phyloP scores from a whole-genome alignment of 345 rosid genomes.

The Melaleuca quinquenervia region DNA sequence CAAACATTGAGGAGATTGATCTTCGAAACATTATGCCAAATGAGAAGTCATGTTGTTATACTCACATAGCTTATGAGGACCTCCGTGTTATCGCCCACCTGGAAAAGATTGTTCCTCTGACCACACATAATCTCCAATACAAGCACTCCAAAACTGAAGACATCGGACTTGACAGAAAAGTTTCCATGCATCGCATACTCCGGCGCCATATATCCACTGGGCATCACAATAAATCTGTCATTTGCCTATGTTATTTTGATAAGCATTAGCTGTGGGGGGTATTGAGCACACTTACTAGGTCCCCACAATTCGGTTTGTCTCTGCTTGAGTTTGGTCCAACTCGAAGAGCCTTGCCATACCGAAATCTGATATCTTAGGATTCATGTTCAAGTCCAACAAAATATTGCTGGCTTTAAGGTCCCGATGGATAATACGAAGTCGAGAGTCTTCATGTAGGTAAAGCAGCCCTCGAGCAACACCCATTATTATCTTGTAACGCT shows the following conservation, averaged over 20 bases:
- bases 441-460: slow-evolving; percentile 45
- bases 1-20: not conserved
- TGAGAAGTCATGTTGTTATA: not conserved
- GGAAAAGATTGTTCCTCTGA: slow-evolving; percentile 10
- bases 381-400: slow-evolving; percentile 35
- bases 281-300: slow-evolving; percentile 15
- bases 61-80: slow-evolving; percentile 22
- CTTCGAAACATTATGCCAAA: not conserved
- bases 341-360: slow-evolving; percentile 54
- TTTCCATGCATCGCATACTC: slow-evolving; percentile 41
- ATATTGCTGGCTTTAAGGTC: slow-evolving; percentile 45
- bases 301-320: slow-evolving; percentile 35
- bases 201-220: slow-evolving; percentile 33
- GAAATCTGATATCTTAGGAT: slow-evolving; percentile 47
- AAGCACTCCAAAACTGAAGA: slow-evolving; percentile 37
- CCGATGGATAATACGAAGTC: slow-evolving; percentile 33
- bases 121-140: slow-evolving; percentile 36
- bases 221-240: not conserved
- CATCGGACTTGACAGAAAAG: slow-evolving; percentile 41
- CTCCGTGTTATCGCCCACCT: not conserved
- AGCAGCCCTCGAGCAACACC: slow-evolving; percentile 38
- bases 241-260: not conserved
- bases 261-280: not conserved
- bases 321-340: slow-evolving; percentile 31
- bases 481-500: slow-evolving; percentile 16